Evolutionary conservation across 1,284 basidiomycete species (phyloP), one percentile per base, ranked within the genome.

Genomic region (Ustilago cynodontis): DNA sequence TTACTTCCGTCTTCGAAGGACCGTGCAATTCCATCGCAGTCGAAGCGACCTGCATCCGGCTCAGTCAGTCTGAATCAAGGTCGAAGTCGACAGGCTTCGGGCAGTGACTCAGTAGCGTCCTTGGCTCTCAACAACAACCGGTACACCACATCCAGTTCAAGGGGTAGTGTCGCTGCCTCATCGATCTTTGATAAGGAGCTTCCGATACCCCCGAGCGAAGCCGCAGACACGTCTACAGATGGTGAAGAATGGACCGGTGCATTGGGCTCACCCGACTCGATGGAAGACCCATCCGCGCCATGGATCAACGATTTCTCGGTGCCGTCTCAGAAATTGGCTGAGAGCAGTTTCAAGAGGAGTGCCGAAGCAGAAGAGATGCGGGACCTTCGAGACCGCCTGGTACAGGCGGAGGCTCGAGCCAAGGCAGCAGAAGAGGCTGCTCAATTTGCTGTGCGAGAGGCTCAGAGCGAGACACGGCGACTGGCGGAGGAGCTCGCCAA

Each of bases 181-280:
- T 64, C 61, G 4, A 59, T 64, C 45, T 70, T 70, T 14, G 67
- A 70, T 41, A 70, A 70, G 39, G 67, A 70, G 29, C 54, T 70
- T 7, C 67, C 67, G 11, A 49, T 59, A 6, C 51, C 49, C 8
- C 67, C 67, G 0, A 11, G 29, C 1, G 52, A 50, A 14, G 10
- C 22, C 2, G 45, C 20, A 2, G 31, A 16, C 20, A 52, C 7
- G 3, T 50, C 35, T 20, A 28, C 35, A 11, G 57, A 47, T 11
- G 49, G 55, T 10, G 49, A 54, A 28, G 50, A 62, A 3, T 58
- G 66, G 56, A 43, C 31, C 0, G 56, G 55, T 3, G 55, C 33
- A 9, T 3, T 55, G 16, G 56, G 29, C n/a, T 56, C 29, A 29
- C 59, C 33, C 3, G 58, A 60, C 24, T 67, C 52, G 22, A 24